Base-by-base conservation (phyloP, 2,329 filamentous ascomycete genomes). In the Neofusicoccum cordaticola region DNA sequence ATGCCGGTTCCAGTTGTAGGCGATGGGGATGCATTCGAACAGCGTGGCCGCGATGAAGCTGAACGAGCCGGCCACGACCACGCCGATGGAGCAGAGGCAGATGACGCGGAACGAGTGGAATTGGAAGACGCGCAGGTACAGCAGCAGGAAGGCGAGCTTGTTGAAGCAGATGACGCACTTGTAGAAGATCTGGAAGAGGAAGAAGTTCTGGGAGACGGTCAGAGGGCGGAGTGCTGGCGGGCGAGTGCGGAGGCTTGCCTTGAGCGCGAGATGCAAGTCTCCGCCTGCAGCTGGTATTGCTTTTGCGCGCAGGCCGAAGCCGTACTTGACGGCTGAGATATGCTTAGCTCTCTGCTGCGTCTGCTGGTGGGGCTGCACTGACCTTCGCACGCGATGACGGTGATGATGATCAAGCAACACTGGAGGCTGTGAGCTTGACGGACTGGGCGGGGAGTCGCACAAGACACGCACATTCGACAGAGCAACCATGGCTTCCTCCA, bases 91-190 rank as follows among this genome's bases (percentile, higher is more conserved):
- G 4, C 66, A 50, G 7, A 68, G 45, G 63, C 69, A 71, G 4
- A 66, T 62, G 52, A 62, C 48, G 3, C 69, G 65, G 35, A 73
- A 73, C 3, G 62, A 63, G 15, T 57, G 44, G 41, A 69, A 62
- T 1, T 68, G 67, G 45, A 72, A 73, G 37, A 72, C 65, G n/a
- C 71, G 71, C 35, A 71, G 67, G 57, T 71, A 72, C 3, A 73
- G 62, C 6, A 68, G 66, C 2, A 73, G 48, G 42, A 72, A 71
- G 1, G 70, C 69, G 64, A 73, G 68, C 51, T 73, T 72, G 63
- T 70, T 72, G 64, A 72, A 69, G 41, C 66, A 68, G 31, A 70
- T 73, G 15, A 68, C 68, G 17, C 71, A 65, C 6, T 64, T 69
- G 65, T 72, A 72, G 65, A 72, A 71, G 2, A 67, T 34, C 15